Evolutionary conservation across 352 stramenopile genomes (phyloP), one percentile per base, ranked within the genome.

Genomic region (Thalassiosira oceanica): DNA sequence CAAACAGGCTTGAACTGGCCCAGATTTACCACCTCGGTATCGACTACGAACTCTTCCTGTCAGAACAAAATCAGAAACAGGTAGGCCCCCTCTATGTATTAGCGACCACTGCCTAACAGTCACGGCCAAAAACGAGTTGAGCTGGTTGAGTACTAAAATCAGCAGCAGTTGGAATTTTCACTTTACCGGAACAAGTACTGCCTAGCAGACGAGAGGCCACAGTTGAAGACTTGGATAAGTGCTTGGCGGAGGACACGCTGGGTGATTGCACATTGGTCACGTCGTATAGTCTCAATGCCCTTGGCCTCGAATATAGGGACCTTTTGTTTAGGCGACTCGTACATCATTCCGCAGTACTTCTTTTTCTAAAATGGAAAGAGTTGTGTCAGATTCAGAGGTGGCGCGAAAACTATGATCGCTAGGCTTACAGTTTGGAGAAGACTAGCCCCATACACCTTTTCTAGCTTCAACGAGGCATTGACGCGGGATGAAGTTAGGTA

Each of bases 311-410:
- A 92, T 7, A 57, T 69, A 11, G 83, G 78, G 21, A 74, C 74
- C 46, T 78, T 86, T 54, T 90, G 78, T 31, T 73, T 45, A 4
- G 56, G 57, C 1, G 71, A 90, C 49, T 90, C 81, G 74, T 71
- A 91, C 68, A 88, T 91, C 85, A 92, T 90, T 1, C 85, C 85
- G 56, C 80, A 87, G 58, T 92, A 92, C 54, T 86, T 86, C 65
- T 92, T 92, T 67, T 90, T 92, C 37, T 76, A 21, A 41, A n/a
- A 62, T 28, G 7, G 13, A 37, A 13, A 13, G 8, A 8, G n/a
- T 37, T 13, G n/a, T 37, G n/a, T 8, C 31, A 37, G 7, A 37
- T n/a, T 8, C 7, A 13, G 31, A 37, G n/a, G 8, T 37, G 31
- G n/a, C 8, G 21, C 4, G 15, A n/a, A n/a, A n/a, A n/a, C n/a